These are phyloP conservation scores for Dittrichia graveolens DNA, from an alignment of 129 eudicot genomes.

Conservation along the genomic window DNA sequence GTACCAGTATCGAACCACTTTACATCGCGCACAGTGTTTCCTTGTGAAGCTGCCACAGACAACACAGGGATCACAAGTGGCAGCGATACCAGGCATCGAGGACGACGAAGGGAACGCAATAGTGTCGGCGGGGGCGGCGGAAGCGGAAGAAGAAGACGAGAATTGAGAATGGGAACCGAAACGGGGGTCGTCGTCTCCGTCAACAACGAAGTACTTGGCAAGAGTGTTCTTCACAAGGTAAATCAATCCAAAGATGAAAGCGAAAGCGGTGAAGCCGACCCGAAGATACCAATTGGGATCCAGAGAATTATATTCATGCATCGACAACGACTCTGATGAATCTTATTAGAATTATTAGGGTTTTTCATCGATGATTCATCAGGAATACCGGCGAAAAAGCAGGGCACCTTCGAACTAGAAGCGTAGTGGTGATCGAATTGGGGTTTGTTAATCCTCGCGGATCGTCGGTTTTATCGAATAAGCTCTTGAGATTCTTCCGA, in stretches of 20 bases:
- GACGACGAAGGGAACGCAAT: constrained; percentile 3
- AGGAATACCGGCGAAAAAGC: neutral
- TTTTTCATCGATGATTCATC: constrained; percentile 39
- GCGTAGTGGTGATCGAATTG: constrained; percentile 19
- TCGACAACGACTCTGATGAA: constrained; percentile 41
- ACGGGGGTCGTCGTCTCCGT: constrained; percentile 54
- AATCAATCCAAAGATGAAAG: constrained; percentile 49
- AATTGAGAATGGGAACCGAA: constrained; percentile 45
- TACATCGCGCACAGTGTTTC: constrained; percentile 71
- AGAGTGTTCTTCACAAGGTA: constrained; percentile 59
- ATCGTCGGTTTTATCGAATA: neutral
- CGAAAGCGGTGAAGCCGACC: constrained; percentile 42
- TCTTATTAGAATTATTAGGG: constrained; percentile 22
- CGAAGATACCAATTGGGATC: constrained; percentile 68
- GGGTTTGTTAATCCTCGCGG: constrained; percentile 4
- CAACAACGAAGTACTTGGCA: constrained; percentile 57
- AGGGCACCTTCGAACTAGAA: neutral
- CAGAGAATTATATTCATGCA: constrained; percentile 44
- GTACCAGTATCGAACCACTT: constrained; percentile 74
- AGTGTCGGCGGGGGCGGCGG: neutral
- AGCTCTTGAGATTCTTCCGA: constrained; percentile 7
- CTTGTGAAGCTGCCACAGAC: constrained; percentile 60
- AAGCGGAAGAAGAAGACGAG: constrained; percentile 4
- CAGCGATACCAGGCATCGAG: constrained; percentile 39
- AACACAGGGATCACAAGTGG: constrained; percentile 43